These are phyloP conservation scores for Kalanchoe fedtschenkoi DNA, from an alignment of 164 flowering plant species.

Conservation along the genomic window DNA sequence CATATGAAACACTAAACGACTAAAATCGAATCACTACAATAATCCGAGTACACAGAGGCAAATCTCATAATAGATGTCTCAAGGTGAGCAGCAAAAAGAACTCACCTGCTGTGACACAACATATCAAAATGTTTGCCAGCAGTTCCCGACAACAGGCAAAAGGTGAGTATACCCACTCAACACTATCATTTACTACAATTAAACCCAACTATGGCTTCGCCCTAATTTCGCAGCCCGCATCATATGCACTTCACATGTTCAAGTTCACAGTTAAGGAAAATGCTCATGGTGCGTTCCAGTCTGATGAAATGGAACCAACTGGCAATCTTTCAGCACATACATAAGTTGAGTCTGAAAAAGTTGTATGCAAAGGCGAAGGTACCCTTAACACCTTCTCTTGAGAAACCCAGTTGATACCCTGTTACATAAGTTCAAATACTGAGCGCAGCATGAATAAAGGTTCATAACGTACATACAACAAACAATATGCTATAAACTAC, in stretches of 20 bases:
- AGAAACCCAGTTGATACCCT: background rate
- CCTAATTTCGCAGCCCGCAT: background rate
- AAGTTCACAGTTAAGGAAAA: background rate
- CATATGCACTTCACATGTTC: background rate
- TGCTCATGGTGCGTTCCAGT: background rate
- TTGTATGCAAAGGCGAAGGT: background rate
- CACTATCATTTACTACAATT: no score
- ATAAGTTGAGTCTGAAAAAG: background rate
- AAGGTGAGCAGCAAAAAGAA: background rate
- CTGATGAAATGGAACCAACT: no score
- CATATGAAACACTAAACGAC: background rate
- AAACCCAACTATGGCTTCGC: background rate
- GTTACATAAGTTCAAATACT: background rate
- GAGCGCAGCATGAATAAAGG: background rate
- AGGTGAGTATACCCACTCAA: no score
- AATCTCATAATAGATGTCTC: no score
- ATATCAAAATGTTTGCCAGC: no score
- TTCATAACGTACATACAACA: background rate
- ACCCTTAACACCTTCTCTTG: background rate
- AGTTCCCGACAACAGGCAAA: no score
- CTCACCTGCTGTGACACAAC: no score
- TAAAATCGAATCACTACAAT: no score
- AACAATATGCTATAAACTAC: background rate
- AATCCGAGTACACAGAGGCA: no score
- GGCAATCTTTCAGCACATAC: no score